Evolutionary conservation across 2,329 filamentous ascomycete species (phyloP), one percentile per base, ranked within the genome.

Genomic region (Ceratocystis diversiconidia): DNA sequence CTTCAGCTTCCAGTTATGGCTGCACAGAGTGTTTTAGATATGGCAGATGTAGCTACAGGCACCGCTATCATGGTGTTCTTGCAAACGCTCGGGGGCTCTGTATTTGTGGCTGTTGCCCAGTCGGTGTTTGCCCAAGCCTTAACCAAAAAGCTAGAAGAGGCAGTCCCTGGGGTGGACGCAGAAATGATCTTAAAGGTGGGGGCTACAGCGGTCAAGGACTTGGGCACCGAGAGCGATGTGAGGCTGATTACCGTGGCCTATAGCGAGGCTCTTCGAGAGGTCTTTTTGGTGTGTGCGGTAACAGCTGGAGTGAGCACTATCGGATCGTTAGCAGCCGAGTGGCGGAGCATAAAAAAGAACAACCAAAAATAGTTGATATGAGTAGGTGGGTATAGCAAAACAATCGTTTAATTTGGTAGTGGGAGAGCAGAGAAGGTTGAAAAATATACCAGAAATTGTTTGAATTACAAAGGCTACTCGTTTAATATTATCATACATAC

Each of bases 71-170:
- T 79, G 44, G 74, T 81, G 50, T 81, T 82, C 68, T 65, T 71
- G 17, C 77, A 79, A 69, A 75, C 74, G 0, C 70, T 80, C 0
- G 77, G 76, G 30, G 76, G 76, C 4, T 73, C 77, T 5, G 70
- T 84, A 0, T 83, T 83, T 67, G 76, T 84, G 32, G 77, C 77
- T 2, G 75, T 81, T 28, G 80, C 74, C 0, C 76, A 83, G 68
- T 78, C 77, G 65, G 75, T 83, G 17, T 81, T 84, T 61, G 41
- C 36, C 2, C 61, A 66, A 44, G 44, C 59, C 1, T 43, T 68
- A 12, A 52, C 43, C 2, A 43, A 15, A 6, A 50, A 28, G 41
- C 28, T 68, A 22, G 15, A 60, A 17, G 19, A 44, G n/a, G 44
- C 19, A 15, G 61, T 50, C 28, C 60, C 46, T 19, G 52, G 43